These are phyloP conservation scores for Fusarium sp. DNA, from an alignment of 2,329 filamentous ascomycete genomes.

Conservation along the genomic window DNA sequence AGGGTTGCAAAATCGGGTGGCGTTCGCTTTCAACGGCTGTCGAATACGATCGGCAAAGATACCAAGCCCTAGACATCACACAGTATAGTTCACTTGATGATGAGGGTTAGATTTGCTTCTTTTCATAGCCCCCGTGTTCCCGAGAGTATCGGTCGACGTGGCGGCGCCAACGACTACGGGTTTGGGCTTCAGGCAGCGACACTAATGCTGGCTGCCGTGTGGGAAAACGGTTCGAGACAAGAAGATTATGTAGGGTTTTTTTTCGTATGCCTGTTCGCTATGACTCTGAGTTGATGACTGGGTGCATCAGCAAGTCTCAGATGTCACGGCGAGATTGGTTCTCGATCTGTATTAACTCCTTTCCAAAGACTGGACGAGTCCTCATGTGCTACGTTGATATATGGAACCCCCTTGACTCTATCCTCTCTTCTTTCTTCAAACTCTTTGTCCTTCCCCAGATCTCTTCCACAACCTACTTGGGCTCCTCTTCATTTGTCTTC, in stretches of 20 bases:
- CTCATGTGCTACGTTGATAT: background rate
- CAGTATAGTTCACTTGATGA: background rate
- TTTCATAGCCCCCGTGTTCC: background rate
- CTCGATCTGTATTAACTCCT: background rate
- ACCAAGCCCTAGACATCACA: background rate
- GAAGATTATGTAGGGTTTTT: background rate
- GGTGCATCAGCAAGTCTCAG: background rate
- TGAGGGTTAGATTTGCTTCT: background rate
- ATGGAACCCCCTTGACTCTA: background rate
- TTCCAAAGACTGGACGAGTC: background rate
- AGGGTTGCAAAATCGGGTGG: background rate
- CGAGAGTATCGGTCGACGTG: conserved; percentile 3
- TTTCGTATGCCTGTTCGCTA: background rate
- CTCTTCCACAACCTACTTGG: background rate
- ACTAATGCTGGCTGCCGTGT: conserved; percentile 11
- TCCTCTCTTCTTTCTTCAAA: background rate
- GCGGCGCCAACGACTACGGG: conserved; percentile 22
- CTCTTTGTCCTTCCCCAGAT: background rate
- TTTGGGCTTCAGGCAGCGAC: conserved; percentile 11
- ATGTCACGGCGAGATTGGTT: background rate
- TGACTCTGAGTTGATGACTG: background rate
- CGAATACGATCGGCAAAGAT: background rate
- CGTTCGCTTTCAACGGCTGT: background rate
- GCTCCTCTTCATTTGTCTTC: background rate
- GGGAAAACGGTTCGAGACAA: conserved; percentile 4